Evolutionary conservation across 495 filamentous ascomycete genomes (phyloP).

Genomic region (Xeromyces bisporus): DNA sequence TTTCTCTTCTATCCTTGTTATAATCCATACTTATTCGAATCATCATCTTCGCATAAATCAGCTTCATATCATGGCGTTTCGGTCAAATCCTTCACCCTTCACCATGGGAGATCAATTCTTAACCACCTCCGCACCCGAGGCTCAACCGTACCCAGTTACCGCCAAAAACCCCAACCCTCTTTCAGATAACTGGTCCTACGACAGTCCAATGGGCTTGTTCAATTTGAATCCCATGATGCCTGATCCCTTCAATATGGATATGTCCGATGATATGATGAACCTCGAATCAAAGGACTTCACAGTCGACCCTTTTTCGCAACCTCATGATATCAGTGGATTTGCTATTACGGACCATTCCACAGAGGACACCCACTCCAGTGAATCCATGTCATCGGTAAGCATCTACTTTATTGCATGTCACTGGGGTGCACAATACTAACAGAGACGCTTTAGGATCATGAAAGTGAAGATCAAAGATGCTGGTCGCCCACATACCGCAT

Average conservation of each 20-base stretch:
- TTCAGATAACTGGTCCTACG: slow-evolving; percentile 28
- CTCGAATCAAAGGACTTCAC: slow-evolving; percentile 22
- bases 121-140: not conserved
- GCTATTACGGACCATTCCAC: slow-evolving; percentile 16
- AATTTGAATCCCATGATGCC: slow-evolving; percentile 20
- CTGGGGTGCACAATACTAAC: too few relatives aligned
- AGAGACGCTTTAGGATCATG: slow-evolving; percentile 19
- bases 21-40: not conserved
- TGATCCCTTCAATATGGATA: slow-evolving; percentile 19
- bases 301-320: slow-evolving; percentile 17
- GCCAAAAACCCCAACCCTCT: slow-evolving; percentile 16
- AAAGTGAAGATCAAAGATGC: slow-evolving; percentile 28
- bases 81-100: not conserved
- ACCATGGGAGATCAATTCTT: not conserved
- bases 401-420: not conserved
- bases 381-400: slow-evolving; percentile 22
- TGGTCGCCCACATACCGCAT: slow-evolving; percentile 15
- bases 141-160: not conserved
- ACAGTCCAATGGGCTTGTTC: slow-evolving; percentile 26
- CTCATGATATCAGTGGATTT: slow-evolving; percentile 21
- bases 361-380: slow-evolving; percentile 12
- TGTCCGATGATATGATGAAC: slow-evolving; percentile 17
- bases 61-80: not conserved
- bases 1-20: not conserved
- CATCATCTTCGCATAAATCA: not conserved